These are phyloP conservation scores for Casaregolazyma lundiana DNA, from an alignment of 1,139 yeast genomes.

Conservation along the genomic window DNA sequence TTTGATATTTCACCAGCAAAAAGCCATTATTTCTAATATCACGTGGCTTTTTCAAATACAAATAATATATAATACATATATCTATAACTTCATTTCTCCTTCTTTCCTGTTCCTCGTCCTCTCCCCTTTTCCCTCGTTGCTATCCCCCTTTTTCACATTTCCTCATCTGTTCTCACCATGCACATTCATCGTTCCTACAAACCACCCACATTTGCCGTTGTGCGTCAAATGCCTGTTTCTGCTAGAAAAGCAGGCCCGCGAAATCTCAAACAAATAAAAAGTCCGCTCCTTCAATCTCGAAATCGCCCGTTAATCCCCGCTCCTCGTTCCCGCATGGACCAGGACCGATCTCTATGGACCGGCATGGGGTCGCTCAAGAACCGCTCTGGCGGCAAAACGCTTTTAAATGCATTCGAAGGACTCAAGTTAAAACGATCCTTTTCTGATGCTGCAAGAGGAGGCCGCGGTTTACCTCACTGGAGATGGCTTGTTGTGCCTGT, in stretches of 20 bases:
- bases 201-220: not conserved
- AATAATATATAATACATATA: too few relatives aligned
- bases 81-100: too few relatives aligned
- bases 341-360: not conserved
- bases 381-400: not conserved
- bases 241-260: not conserved
- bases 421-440: not conserved
- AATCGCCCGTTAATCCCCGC: too few relatives aligned
- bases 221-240: not conserved
- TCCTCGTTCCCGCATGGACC: not conserved
- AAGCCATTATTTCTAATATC: not conserved
- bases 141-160: too few relatives aligned
- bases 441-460: constrained; percentile 4
- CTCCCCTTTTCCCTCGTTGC: too few relatives aligned
- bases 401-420: not conserved
- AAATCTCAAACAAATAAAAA: not conserved
- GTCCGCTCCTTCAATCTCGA: too few relatives aligned
- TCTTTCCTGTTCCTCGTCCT: too few relatives aligned
- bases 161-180: not conserved
- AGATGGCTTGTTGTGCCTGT: constrained; percentile 53
- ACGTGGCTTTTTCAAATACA: too few relatives aligned
- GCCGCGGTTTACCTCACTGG: constrained; percentile 4
- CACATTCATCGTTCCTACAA: too few relatives aligned
- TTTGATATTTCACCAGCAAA: not conserved
- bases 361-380: not conserved